Evolutionary conservation across 1,284 basidiomycete genomes (phyloP), one percentile per base, ranked within the genome.

Genomic region (Crucibulum cyathiforme): DNA sequence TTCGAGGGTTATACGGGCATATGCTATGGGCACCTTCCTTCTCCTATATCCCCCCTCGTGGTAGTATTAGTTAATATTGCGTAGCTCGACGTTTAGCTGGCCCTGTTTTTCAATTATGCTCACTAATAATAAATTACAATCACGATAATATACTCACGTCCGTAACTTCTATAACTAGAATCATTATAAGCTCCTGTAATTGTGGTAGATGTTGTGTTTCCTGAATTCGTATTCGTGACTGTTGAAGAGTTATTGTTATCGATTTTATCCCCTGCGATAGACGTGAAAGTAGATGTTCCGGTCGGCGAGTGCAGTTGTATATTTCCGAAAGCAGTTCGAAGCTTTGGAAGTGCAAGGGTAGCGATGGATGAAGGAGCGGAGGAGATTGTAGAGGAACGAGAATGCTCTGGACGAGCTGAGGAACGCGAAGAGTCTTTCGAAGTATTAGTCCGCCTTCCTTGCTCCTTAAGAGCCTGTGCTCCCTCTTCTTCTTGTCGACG

Each of bases 101-200:
- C 31, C 31, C 31, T 31, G 31, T 31, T 31, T 31, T 31, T 31
- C 31, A 31, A 31, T 31, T 5, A 31, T 31, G 3, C 31, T 31
- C 31, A 31, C 31, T 31, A 31, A 31, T 5, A 31, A 31, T 5
- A 5, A 31, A 5, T 31, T 31, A 1, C 5, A 31, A 31, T 31
- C 5, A 31, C 3, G 31, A 31, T 31, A 31, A 31, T 31, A 5
- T 31, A 31, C 31, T 31, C 31, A 31, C 31, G 5, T 5, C 31
- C 31, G 31, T 31, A 31, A 31, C 31, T 5, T 31, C 31, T 31
- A 31, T 31, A 31, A 5, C 31, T 31, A 5, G 50, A 52, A 36
- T 52, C 50, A 36, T 52, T 52, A 36, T 52, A 52, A 35, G 50
- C 31, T n/a, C 50, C 50, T 12, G 50, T 35, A 36, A 52, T 52